Base-by-base conservation (phyloP, 768 basidiomycete species). In the Sutorius australiensis region DNA sequence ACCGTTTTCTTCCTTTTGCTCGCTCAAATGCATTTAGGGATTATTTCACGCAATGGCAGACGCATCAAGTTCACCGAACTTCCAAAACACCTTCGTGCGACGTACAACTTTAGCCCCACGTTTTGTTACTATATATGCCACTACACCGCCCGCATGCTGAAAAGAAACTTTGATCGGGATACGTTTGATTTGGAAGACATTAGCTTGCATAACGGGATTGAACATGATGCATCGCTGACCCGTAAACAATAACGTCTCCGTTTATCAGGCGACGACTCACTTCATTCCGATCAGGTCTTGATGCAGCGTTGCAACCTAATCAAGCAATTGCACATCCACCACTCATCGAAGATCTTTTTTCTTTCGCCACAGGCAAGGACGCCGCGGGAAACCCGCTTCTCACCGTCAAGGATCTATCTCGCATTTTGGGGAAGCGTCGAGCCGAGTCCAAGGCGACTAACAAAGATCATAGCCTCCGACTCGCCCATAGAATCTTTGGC, bases 81-180 rank as follows among this genome's bases (percentile, higher is more conserved):
- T 37, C 64, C 58, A 3, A 33, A 46, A 4, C 68, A 61, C 3
- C 72, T 86, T 57, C 75, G 75, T 2, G 42, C 72, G 21, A 80
- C 84, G 2, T 91, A 76, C 75, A 90, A 90, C 70, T 87, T 89
- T 53, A 73, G 80, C 3, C 73, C 84, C 0, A 77, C 80, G 0
- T 87, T 89, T 72, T 83, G 80, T 60, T 76, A 72, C 61, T 87
- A 81, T 62, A 81, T 84, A 0, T 80, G 84, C 27, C 80, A 78
- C 50, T 80, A 71, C 62, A 75, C 78, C 2, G 85, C 89, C 6
- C 64, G 73, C 5, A 72, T 83, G 69, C 65, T 92, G 50, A 72
- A 75, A 6, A 83, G 77, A 55, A 75, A 70, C 28, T 89, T 86
- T 57, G 58, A 62, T 48, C 81, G 47, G 11, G 87, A 82, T 54